Evolutionary conservation across 306 rosid species (phyloP).

Genomic region (Senna tora): DNA sequence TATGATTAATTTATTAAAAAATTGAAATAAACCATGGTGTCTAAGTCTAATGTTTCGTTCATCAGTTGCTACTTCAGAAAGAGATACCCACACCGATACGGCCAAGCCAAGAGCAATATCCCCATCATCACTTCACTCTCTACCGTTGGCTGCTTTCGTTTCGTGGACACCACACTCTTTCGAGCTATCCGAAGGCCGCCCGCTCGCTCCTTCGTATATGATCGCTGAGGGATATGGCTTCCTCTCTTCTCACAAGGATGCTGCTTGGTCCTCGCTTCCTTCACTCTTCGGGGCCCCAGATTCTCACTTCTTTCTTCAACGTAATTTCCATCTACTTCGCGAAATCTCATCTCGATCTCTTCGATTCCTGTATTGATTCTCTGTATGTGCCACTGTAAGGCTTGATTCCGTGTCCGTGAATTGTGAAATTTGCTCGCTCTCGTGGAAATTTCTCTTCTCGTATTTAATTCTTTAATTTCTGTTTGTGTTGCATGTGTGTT

Average conservation of each 20-base stretch:
- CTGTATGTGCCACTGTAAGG: neutral
- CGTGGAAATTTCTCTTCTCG: slow-evolving; percentile 9
- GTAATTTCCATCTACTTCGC: slow-evolving; percentile 48
- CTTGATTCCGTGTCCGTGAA: neutral
- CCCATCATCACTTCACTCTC: neutral
- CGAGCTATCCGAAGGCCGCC: neutral
- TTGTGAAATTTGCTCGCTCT: neutral
- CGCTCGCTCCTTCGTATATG: slow-evolving; percentile 37
- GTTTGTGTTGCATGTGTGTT: neutral
- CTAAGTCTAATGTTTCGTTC: neutral
- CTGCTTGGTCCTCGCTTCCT: slow-evolving; percentile 56
- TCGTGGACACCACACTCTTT: slow-evolving; percentile 17
- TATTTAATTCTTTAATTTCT: slow-evolving; percentile 35
- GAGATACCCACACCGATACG: neutral
- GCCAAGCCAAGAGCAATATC: neutral
- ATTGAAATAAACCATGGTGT: too few relatives aligned
- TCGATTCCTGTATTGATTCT: slow-evolving; percentile 8
- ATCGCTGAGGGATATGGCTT: slow-evolving; percentile 60
- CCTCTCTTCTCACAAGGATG: slow-evolving; percentile 62
- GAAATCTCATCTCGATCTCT: slow-evolving; percentile 32
- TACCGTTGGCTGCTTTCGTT: slow-evolving; percentile 25
- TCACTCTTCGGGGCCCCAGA: slow-evolving; percentile 53
- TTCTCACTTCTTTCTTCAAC: slow-evolving; percentile 54
- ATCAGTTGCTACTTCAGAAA: neutral
- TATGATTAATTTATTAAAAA: too few relatives aligned